Evolutionary conservation across 1,284 basidiomycete species (phyloP).

Genomic region (Apiotrichum gamsii): DNA sequence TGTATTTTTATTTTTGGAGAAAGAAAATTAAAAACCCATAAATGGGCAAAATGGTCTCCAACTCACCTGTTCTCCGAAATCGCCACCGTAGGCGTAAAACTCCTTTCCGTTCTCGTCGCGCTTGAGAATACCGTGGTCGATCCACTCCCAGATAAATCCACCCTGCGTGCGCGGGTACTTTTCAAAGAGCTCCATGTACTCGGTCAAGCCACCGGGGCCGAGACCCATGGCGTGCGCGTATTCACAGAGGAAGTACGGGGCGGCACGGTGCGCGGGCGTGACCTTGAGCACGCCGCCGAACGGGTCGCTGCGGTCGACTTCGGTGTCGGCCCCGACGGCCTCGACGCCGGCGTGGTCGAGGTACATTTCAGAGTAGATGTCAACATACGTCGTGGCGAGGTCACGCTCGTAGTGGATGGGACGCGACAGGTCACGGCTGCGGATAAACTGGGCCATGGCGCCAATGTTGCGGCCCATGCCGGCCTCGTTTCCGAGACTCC

Average conservation of each 20-base stretch:
- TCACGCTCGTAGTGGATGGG: slow-evolving; percentile 29
- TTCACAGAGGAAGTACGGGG: slow-evolving; percentile 23
- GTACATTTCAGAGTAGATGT: slow-evolving; percentile 28
- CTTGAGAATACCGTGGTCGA: slow-evolving; percentile 22
- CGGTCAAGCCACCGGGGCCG: slow-evolving; percentile 22
- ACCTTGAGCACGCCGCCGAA: slow-evolving; percentile 2
- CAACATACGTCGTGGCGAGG: slow-evolving; percentile 13
- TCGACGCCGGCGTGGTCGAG: slow-evolving; percentile 15
- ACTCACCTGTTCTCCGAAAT: slow-evolving; percentile 33
- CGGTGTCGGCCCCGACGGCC: slow-evolving; percentile 9
- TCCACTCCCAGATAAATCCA: slow-evolving; percentile 30
- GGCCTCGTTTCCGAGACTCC: slow-evolving; percentile 28
- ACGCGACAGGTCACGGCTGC: slow-evolving; percentile 17
- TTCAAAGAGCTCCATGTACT: slow-evolving; percentile 24
- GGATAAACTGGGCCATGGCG: slow-evolving; percentile 18
- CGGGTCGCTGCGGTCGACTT: background rate
- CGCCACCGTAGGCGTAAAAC: slow-evolving; percentile 24
- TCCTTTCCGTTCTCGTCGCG: slow-evolving; percentile 7
- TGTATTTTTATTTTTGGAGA: too few relatives aligned
- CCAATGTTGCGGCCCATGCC: slow-evolving; percentile 21
- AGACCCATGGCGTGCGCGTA: slow-evolving; percentile 30
- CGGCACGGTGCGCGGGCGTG: background rate
- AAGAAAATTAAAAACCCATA: too few relatives aligned
- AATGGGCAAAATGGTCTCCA: too few relatives aligned
- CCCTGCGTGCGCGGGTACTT: slow-evolving; percentile 20